Evolutionary conservation across 139 green algal genomes (phyloP).

Genomic region (Chlamydomonas incerta): DNA sequence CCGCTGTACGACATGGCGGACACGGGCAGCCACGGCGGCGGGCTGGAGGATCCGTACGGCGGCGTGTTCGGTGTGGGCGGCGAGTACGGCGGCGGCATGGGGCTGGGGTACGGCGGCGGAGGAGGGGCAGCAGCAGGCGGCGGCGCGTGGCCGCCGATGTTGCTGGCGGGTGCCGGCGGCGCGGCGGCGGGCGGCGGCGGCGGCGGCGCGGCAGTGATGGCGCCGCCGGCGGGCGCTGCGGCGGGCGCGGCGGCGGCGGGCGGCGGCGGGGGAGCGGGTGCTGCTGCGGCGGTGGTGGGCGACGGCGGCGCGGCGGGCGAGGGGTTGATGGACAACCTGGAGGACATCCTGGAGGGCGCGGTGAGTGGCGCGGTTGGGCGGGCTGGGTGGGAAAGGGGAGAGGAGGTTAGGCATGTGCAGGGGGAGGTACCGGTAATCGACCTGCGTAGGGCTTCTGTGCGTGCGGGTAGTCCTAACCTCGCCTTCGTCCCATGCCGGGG

Average conservation of each 20-base stretch:
- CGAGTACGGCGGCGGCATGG: too few species aligned
- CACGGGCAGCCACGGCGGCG: background rate
- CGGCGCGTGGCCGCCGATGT: too few species aligned
- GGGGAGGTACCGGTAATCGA: too few species aligned
- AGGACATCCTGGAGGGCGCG: constrained; percentile 27
- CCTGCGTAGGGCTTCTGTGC: too few species aligned
- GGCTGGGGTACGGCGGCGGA: too few species aligned
- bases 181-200: background rate
- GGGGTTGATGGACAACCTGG: constrained; percentile 9
- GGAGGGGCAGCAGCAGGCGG: background rate
- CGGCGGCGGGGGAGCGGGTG: background rate
- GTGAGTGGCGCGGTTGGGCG: background rate
- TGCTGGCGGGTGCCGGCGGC: background rate
- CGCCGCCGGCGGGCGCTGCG: background rate
- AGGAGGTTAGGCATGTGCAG: background rate
- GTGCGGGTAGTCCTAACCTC: too few species aligned
- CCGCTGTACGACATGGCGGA: constrained; percentile 22
- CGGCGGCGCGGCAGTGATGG: background rate
- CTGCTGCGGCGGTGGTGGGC: background rate
- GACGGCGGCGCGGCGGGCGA: background rate
- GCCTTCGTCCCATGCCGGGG: too few species aligned
- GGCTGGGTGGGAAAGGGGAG: too few species aligned
- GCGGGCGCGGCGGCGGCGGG: background rate
- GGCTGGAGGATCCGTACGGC: background rate
- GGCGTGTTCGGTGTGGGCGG: too few species aligned